A percentile compares a stretch with the other conserved stretches of the same genome.
phyloP scores from a whole-genome alignment of 225 moss, liverwort and hornwort genomes.

The Ulota crispa region DNA sequence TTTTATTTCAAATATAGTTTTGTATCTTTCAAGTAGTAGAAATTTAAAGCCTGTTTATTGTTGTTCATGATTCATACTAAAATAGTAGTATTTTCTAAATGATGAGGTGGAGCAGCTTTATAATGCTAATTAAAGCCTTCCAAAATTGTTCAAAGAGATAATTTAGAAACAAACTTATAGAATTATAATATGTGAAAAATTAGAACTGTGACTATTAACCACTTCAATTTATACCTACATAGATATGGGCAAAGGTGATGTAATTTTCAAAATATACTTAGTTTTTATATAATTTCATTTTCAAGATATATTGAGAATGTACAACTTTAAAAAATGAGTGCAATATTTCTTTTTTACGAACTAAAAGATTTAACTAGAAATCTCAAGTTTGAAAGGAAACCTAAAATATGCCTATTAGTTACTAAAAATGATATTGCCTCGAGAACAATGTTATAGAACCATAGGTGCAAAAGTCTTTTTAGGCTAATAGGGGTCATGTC shows the following conservation, averaged over 20 bases:
- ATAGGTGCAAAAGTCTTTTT: too few relatives aligned
- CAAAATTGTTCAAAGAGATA: background rate
- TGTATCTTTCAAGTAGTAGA: background rate
- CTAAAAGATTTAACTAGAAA: background rate
- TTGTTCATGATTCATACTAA: fast-evolving
- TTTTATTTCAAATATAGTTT: background rate
- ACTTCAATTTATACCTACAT: too few relatives aligned
- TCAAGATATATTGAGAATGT: too few relatives aligned
- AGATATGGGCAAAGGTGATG: fast-evolving
- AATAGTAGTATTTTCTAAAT: fast-evolving
- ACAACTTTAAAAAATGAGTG: background rate
- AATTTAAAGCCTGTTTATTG: too few relatives aligned
- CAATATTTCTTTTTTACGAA: fast-evolving
- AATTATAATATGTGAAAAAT: too few relatives aligned
- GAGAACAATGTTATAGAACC: too few relatives aligned
- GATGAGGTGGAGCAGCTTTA: background rate
- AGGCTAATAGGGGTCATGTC: too few relatives aligned
- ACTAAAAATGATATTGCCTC: too few relatives aligned
- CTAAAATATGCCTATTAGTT: too few relatives aligned
- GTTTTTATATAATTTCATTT: background rate
- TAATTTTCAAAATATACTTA: background rate
- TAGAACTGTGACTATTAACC: too few relatives aligned
- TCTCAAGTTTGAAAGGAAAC: background rate
- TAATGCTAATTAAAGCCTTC: background rate
- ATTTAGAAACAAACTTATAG: background rate